These are phyloP conservation scores for Obelidium mucronatum DNA, from an alignment of 192 early-diverging fungal genomes.

Conservation along the genomic window DNA sequence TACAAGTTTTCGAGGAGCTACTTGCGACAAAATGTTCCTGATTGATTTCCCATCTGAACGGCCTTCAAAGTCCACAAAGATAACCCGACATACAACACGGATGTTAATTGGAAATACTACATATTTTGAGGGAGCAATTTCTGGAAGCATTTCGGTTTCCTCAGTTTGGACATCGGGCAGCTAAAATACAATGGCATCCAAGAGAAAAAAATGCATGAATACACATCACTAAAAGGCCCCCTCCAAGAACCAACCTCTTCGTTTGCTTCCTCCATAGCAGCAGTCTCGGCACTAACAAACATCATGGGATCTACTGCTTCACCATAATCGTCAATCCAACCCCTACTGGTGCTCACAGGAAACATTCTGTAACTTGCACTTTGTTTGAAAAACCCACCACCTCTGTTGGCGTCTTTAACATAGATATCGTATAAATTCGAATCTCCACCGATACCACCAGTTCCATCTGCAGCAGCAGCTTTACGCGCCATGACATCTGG, in stretches of 20 bases:
- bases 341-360: constrained; percentile 81
- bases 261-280: constrained; percentile 40
- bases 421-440: constrained; percentile 80
- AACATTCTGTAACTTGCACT: constrained; percentile 80
- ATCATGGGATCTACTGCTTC: constrained; percentile 76
- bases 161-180: constrained; percentile 51
- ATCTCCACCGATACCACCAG: constrained; percentile 41
- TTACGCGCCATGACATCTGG: constrained; percentile 40
- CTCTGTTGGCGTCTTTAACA: constrained; percentile 76
- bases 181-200: neutral
- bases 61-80: constrained; percentile 93
- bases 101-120: constrained; percentile 45
- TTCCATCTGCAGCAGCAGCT: neutral
- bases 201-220: neutral
- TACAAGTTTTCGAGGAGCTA: constrained; percentile 83
- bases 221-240: neutral
- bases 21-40: constrained; percentile 83
- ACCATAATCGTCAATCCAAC: constrained; percentile 92
- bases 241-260: constrained; percentile 41
- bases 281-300: constrained; percentile 32
- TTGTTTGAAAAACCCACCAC: constrained; percentile 83
- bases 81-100: constrained; percentile 72
- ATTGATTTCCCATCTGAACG: constrained; percentile 86
- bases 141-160: constrained; percentile 58
- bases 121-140: constrained; percentile 83